Percentiles rank a stretch among this genome's conserved stretches.
Evolutionary conservation across 2,329 filamentous ascomycete species (phyloP).

Genomic region (Aspergillus calidoustus): DNA sequence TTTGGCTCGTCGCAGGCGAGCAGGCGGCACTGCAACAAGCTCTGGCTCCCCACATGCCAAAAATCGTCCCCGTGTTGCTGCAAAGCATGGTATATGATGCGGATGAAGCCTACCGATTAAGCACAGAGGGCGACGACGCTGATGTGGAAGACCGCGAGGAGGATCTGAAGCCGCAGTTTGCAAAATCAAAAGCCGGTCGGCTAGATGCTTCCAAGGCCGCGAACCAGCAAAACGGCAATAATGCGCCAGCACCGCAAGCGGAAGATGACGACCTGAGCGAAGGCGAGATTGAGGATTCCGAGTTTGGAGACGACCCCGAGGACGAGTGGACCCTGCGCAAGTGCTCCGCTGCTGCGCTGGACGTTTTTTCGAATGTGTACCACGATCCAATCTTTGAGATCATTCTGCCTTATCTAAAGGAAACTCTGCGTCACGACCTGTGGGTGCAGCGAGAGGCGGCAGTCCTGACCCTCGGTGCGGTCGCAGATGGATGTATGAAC

Average conservation of each 20-base stretch:
- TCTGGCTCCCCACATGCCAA: constrained; percentile 76
- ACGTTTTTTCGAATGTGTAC: constrained; percentile 92
- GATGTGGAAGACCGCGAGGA: constrained; percentile 87
- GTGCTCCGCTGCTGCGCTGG: constrained; percentile 92
- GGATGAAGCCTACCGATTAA: constrained; percentile 85
- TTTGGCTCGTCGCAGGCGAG: constrained; percentile 93
- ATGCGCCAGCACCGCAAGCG: constrained; percentile 54
- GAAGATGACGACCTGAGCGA: constrained; percentile 81
- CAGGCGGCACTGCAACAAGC: constrained; percentile 77
- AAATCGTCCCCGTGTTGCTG: constrained; percentile 87
- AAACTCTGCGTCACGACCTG: constrained; percentile 83
- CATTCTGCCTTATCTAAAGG: constrained; percentile 89
- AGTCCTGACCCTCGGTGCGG: constrained; percentile 89
- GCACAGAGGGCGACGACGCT: constrained; percentile 84
- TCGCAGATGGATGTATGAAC: constrained; percentile 91
- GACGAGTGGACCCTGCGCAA: constrained; percentile 95
- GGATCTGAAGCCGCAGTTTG: constrained; percentile 92
- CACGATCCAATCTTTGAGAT: constrained; percentile 85
- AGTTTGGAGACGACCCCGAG: constrained; percentile 75
- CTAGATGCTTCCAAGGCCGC: constrained; percentile 57
- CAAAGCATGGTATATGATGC: constrained; percentile 96
- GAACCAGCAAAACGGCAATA: constrained; percentile 44
- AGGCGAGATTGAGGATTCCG: constrained; percentile 81
- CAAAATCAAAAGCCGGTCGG: constrained; percentile 68
- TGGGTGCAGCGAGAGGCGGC: constrained; percentile 95